A percentile compares a stretch with the other conserved stretches of the same genome.
Evolutionary conservation across 352 stramenopile species (phyloP).

Genomic region (Phytophthora lateralis): DNA sequence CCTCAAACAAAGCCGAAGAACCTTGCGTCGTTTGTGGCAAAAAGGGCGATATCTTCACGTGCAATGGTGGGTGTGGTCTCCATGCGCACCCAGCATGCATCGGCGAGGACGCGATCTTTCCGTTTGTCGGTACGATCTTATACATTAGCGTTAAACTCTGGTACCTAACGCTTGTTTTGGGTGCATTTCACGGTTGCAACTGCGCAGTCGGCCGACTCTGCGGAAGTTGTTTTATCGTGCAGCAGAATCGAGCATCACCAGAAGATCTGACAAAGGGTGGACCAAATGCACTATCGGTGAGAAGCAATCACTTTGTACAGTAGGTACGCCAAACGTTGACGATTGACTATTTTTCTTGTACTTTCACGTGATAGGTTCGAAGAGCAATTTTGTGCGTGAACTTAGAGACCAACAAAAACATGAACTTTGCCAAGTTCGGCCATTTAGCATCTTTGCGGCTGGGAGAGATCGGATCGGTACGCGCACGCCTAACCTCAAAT

Average conservation of each 20-base stretch:
- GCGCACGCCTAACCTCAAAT: background rate
- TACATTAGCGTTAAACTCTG: conserved; percentile 17
- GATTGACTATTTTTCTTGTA: conserved; percentile 9
- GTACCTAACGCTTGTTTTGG: conserved; percentile 1
- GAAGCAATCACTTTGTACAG: conserved; percentile 1
- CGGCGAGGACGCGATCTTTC: conserved; percentile 61
- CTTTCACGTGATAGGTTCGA: conserved; percentile 44
- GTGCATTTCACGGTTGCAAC: background rate
- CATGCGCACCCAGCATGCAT: conserved; percentile 64
- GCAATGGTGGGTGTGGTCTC: conserved; percentile 64
- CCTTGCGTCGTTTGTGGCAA: conserved; percentile 56
- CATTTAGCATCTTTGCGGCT: conserved; percentile 74
- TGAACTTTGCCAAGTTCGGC: conserved; percentile 82
- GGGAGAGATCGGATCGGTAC: conserved; percentile 67
- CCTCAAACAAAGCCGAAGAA: conserved; percentile 25
- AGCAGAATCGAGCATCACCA: conserved; percentile 68
- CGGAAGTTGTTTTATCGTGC: conserved; percentile 73
- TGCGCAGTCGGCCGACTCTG: conserved; percentile 62
- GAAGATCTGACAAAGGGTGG: conserved; percentile 77
- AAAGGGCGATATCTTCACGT: conserved; percentile 60
- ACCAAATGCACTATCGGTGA: conserved; percentile 55
- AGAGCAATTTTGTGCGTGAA: conserved; percentile 77
- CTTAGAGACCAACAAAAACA: conserved; percentile 61
- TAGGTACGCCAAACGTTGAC: background rate
- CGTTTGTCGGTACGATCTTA: conserved; percentile 42